Evolutionary conservation across 192 early-diverging fungal genomes (phyloP).

Genomic region (Backusella sp.): DNA sequence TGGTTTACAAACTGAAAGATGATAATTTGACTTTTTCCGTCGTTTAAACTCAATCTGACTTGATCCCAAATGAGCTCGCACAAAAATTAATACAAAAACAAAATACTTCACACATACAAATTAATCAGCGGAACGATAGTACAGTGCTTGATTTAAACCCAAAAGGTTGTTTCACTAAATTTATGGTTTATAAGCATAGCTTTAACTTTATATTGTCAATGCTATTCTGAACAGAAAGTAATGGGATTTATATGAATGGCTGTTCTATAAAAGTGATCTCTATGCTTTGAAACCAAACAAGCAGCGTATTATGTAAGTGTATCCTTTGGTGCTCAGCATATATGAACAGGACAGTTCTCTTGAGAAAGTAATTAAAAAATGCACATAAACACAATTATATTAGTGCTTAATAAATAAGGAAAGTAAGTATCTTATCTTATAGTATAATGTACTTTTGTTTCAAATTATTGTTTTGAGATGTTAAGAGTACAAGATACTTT

Average conservation of each 20-base stretch:
- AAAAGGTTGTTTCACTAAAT: background rate
- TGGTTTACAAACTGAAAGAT: background rate
- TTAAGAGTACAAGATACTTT: background rate
- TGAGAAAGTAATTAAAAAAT: background rate
- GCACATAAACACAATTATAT: background rate
- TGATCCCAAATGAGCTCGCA: background rate
- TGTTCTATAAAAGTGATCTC: background rate
- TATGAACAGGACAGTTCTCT: background rate
- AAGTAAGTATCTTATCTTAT: background rate
- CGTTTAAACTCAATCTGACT: conserved; percentile 1
- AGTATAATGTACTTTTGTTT: background rate
- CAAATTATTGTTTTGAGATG: background rate
- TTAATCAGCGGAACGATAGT: too few relatives aligned
- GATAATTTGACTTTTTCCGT: background rate
- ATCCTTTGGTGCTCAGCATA: background rate
- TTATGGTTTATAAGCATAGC: background rate
- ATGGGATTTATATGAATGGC: background rate
- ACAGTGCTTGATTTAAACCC: background rate
- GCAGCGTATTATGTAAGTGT: background rate
- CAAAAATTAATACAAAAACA: background rate
- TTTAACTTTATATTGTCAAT: background rate
- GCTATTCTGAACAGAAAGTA: background rate
- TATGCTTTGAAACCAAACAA: background rate
- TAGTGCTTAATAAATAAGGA: background rate
- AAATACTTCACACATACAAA: background rate